A percentile compares a stretch with the other conserved stretches of the same genome.
phyloP scores from a whole-genome alignment of 2,329 filamentous ascomycete species.

The Aspergillus sp. region DNA sequence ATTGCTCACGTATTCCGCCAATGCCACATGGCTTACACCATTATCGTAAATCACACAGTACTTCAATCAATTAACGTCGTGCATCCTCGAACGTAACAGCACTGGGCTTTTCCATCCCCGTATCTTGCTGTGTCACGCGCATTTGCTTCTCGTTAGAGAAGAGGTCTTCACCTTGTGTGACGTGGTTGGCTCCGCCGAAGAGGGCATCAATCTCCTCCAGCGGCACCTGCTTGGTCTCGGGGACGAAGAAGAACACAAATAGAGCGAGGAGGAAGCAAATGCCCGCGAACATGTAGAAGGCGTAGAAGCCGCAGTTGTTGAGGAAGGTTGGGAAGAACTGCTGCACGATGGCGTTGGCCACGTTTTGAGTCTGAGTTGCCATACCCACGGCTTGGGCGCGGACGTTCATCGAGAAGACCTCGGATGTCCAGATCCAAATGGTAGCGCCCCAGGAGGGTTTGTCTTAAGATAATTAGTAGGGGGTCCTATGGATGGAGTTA shows the following conservation, averaged over 20 bases:
- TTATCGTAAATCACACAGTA: not conserved
- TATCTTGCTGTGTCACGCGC: conserved; percentile 16
- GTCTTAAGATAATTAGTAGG: conserved; percentile 36
- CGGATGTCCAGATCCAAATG: conserved; percentile 71
- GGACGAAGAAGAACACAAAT: conserved; percentile 56
- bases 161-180: conserved; percentile 36
- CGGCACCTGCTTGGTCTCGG: conserved; percentile 52
- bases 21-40: not conserved
- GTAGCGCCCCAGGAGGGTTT: conserved; percentile 71
- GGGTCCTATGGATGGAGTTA: not conserved
- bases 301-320: conserved; percentile 58
- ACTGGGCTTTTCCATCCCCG: conserved; percentile 14
- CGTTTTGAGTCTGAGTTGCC: conserved; percentile 63
- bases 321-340: conserved; percentile 72
- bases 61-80: not conserved
- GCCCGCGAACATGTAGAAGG: conserved; percentile 58
- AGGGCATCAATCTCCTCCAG: conserved; percentile 43
- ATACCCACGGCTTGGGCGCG: conserved; percentile 70
- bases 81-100: conserved; percentile 28
- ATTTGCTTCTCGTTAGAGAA: conserved; percentile 29
- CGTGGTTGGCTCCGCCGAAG: conserved; percentile 42
- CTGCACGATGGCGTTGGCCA: conserved; percentile 68
- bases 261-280: conserved; percentile 53
- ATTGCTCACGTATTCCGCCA: not conserved
- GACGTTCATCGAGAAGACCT: conserved; percentile 72